phyloP scores from a whole-genome alignment of 352 stramenopile genomes.

The Phytophthora idaei region DNA sequence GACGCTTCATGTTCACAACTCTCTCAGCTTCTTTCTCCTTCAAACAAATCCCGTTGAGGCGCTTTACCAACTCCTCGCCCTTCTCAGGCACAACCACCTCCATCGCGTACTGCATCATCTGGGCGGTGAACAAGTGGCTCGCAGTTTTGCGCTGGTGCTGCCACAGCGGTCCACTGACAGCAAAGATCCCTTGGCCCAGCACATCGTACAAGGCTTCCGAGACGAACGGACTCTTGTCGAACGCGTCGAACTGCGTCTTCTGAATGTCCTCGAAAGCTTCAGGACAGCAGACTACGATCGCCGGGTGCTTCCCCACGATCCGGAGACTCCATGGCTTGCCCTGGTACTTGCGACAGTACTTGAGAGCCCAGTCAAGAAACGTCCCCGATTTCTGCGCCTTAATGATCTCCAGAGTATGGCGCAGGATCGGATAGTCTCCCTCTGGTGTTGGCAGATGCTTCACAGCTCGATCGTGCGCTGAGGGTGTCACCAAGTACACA shows the following conservation, averaged over 20 bases:
- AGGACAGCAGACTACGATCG: slow-evolving; percentile 50
- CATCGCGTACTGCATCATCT: slow-evolving; percentile 69
- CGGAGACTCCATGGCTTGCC: slow-evolving; percentile 54
- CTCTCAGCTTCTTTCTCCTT: slow-evolving; percentile 15
- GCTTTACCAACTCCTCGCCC: slow-evolving; percentile 39
- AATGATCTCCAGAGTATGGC: slow-evolving; percentile 60
- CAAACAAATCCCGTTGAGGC: slow-evolving; percentile 31
- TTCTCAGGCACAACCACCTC: slow-evolving; percentile 52
- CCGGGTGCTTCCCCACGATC: slow-evolving; percentile 39
- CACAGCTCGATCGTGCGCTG: slow-evolving; percentile 34
- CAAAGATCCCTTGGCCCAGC: slow-evolving; percentile 85
- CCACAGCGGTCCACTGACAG: slow-evolving; percentile 69
- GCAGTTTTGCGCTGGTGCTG: slow-evolving; percentile 83
- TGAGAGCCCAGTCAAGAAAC: slow-evolving; percentile 57
- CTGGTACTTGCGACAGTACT: slow-evolving; percentile 47
- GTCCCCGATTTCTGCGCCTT: slow-evolving; percentile 42
- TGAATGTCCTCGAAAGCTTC: slow-evolving; percentile 62
- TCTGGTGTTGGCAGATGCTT: slow-evolving; percentile 41
- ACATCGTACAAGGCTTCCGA: slow-evolving; percentile 56
- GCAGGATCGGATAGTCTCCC: slow-evolving; percentile 46
- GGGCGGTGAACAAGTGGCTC: slow-evolving; percentile 89
- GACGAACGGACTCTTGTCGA: slow-evolving; percentile 65
- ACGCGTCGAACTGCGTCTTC: slow-evolving; percentile 77
- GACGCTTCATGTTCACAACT: slow-evolving; percentile 49
- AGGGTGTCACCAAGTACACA: slow-evolving; percentile 36